Conservation (phyloP, 441 rosid species). For the Pelargonium citronellum region DNA sequence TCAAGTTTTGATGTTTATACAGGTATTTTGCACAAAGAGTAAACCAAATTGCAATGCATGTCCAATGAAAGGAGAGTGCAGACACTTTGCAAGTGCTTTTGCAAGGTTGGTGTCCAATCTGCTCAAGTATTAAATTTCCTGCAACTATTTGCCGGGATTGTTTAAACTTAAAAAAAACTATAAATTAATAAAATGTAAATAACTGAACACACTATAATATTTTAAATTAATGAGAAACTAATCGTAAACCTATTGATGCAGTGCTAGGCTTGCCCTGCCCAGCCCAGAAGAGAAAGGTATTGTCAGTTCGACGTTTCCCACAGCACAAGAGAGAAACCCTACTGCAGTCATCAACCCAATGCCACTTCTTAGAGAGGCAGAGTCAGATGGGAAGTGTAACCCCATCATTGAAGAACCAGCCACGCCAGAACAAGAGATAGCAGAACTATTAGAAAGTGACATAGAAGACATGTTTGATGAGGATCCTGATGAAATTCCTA, state of each 20-base stretch:
- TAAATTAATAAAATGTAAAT: too few species aligned
- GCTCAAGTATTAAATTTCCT: slow-evolving; percentile 9
- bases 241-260: slow-evolving; percentile 32
- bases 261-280: slow-evolving; percentile 92
- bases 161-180: neutral
- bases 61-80: slow-evolving; percentile 97
- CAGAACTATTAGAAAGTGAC: slow-evolving; percentile 48
- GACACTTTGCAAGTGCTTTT: slow-evolving; percentile 99
- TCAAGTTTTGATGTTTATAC: slow-evolving; percentile 32
- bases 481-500: slow-evolving; percentile 77
- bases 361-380: slow-evolving; percentile 27
- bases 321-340: slow-evolving; percentile 29
- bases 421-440: slow-evolving; percentile 55
- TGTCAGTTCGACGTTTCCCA: slow-evolving; percentile 40
- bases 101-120: slow-evolving; percentile 60
- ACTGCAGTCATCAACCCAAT: slow-evolving; percentile 31
- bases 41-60: slow-evolving; percentile 98
- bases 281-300: slow-evolving; percentile 75
- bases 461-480: slow-evolving; percentile 62
- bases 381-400: slow-evolving; percentile 27
- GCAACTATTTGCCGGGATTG: neutral
- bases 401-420: slow-evolving; percentile 87
- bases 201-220: neutral
- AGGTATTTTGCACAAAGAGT: slow-evolving; percentile 96
- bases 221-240: neutral